phyloP scores from a whole-genome alignment of 129 eudicot species.

The Flaveria brownii region DNA sequence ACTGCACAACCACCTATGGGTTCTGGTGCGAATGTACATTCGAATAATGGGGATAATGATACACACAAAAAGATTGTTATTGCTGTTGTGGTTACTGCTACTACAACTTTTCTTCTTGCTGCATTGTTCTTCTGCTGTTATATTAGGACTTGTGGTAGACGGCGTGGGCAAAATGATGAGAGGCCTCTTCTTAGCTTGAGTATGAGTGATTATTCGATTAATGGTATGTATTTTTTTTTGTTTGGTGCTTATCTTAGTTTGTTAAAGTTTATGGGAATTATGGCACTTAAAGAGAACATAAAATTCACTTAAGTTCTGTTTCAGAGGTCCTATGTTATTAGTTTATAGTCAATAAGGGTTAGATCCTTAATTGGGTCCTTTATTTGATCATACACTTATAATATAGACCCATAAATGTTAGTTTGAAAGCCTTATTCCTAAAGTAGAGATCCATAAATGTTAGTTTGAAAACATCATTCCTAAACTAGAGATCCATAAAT shows the following conservation, averaged over 20 bases:
- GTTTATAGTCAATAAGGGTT: too few relatives aligned
- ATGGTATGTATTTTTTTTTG: slow-evolving; percentile 30
- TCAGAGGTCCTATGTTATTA: not conserved
- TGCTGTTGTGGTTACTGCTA: slow-evolving; percentile 74
- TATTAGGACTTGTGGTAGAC: slow-evolving; percentile 38
- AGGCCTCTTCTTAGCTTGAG: slow-evolving; percentile 78
- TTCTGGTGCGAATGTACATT: slow-evolving; percentile 20
- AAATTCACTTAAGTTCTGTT: too few relatives aligned
- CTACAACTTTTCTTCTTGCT: slow-evolving; percentile 53
- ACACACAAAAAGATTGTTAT: slow-evolving; percentile 48
- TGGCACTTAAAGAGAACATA: too few relatives aligned
- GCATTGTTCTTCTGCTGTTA: slow-evolving; percentile 56
- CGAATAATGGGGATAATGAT: slow-evolving; percentile 26
- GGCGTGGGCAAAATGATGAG: slow-evolving; percentile 60
- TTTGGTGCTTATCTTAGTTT: not conserved
- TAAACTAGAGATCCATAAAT: too few relatives aligned
- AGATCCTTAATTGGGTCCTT: not conserved
- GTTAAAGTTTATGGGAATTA: not conserved
- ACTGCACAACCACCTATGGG: slow-evolving; percentile 14
- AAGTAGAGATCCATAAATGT: too few relatives aligned
- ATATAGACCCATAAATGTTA: too few relatives aligned
- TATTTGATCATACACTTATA: slow-evolving; percentile 1
- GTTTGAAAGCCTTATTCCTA: too few relatives aligned
- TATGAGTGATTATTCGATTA: slow-evolving; percentile 54
- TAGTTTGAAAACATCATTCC: too few relatives aligned